A percentile compares a stretch with the other conserved stretches of the same genome.
Conservation (phyloP, 495 filamentous ascomycete species). For the Aspergillus asperescens region DNA sequence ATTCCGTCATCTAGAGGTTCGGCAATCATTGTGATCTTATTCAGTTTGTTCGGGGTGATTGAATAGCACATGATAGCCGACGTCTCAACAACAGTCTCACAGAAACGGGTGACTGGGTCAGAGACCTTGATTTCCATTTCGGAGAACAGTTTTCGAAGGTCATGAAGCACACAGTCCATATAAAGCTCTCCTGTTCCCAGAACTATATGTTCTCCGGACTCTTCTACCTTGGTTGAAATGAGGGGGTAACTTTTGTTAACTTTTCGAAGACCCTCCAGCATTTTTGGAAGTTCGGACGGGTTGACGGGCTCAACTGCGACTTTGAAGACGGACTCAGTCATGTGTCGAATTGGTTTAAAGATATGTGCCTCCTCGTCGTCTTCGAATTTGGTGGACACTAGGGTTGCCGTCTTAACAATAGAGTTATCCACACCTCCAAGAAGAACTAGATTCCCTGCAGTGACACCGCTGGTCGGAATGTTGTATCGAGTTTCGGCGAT, state of each 20-base stretch:
- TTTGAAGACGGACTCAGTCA: conserved; percentile 97
- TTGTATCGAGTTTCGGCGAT: conserved; percentile 94
- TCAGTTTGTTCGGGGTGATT: conserved; percentile 96
- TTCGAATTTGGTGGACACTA: conserved; percentile 75
- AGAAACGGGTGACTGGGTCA: conserved; percentile 94
- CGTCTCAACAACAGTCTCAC: conserved; percentile 96
- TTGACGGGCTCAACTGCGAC: conserved; percentile 98
- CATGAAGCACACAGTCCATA: conserved; percentile 98
- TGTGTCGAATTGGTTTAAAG: conserved; percentile 87
- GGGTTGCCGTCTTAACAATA: conserved; percentile 95
- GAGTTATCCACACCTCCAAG: conserved; percentile 93
- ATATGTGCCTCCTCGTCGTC: conserved; percentile 90
- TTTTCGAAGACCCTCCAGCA: conserved; percentile 93
- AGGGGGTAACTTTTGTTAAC: conserved; percentile 97
- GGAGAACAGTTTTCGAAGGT: conserved; percentile 87
- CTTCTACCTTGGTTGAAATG: conserved; percentile 93
- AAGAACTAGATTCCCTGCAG: conserved; percentile 92
- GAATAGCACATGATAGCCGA: conserved; percentile 98
- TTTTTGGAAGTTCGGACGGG: conserved; percentile 96
- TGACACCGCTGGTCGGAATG: conserved; percentile 82
- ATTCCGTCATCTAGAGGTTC: conserved; percentile 93
- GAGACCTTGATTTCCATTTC: conserved; percentile 99
- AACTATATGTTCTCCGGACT: conserved; percentile 95
- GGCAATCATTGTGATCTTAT: conserved; percentile 97
- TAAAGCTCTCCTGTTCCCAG: conserved; percentile 95